Evolutionary conservation across 179 eudicot genomes (phyloP), one percentile per base, ranked within the genome.

Genomic region (Silene noctiflora): DNA sequence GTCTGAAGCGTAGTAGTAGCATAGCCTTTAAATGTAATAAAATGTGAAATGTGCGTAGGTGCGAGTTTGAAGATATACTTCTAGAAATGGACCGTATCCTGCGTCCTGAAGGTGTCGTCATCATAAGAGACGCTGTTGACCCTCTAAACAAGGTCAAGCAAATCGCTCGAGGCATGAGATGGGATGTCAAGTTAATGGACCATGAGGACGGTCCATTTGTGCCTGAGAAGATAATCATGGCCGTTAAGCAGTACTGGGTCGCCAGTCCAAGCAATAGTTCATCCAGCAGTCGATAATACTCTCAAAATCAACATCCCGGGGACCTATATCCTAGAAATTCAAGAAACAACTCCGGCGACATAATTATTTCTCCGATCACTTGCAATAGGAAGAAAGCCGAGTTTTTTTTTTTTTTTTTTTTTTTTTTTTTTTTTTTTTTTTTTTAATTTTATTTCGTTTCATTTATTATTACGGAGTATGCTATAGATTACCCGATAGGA

Each of bases 41-140:
- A 4, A 25, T 22, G 25, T 10, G 22, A 20, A 31, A 48, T 21
- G 4, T 61, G 3, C 67, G 31, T 76, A 90, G 91, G 84, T 90
- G 94, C 51, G 85, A 84, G n/a, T 55, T 80, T 16, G 94, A 87
- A 78, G 90, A 90, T 71, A 85, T 90, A 21, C 91, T 90, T 31
- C 75, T 90, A 19, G 91, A 90, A 79, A 90, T 90, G 92, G 94
- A 90, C 81, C 81, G 94, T 4, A 88, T 90, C 69, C 77, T 90
- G 48, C 90, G 94, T 10, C 92, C 94, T 0, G 94, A 90, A 82
- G 94, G 94, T 33, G 48, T 80, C 4, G 88, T 88, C 64, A 83
- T 90, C 74, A 76, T 90, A 35, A 84, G 90, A 59, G 94, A 90
- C 31, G 90, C 87, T 72, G 92, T 90, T 59, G 86, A 88, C 64